These are phyloP conservation scores for Brasenia schreberi DNA, from an alignment of 164 flowering plant species.

Conservation along the genomic window DNA sequence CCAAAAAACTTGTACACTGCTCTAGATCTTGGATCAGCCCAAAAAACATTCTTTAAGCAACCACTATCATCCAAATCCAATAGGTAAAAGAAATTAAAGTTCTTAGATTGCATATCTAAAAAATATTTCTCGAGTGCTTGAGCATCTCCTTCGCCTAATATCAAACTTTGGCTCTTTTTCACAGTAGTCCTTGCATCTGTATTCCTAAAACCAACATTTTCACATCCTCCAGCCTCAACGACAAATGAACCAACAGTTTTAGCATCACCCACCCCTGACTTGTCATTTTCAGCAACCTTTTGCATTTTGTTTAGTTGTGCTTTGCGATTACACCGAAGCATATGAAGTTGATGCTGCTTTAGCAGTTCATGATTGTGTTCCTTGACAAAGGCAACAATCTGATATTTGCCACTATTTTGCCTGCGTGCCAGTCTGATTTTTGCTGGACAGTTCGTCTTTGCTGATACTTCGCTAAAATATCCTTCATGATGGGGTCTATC, in stretches of 20 bases:
- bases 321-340: slow-evolving; percentile 24
- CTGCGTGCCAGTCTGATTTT: slow-evolving; percentile 11
- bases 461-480: too few species aligned
- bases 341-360: slow-evolving; percentile 25
- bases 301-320: slow-evolving; percentile 21
- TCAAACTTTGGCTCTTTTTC: not conserved
- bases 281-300: not conserved
- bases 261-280: not conserved
- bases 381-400: slow-evolving; percentile 27
- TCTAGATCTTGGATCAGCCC: slow-evolving; percentile 10
- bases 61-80: slow-evolving; percentile 5
- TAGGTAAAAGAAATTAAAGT: slow-evolving; percentile 7
- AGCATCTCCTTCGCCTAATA: slow-evolving; percentile 3
- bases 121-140: slow-evolving; percentile 5
- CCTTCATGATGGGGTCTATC: too few species aligned
- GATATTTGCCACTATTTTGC: slow-evolving; percentile 23
- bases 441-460: slow-evolving; percentile 5
- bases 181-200: not conserved
- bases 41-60: slow-evolving; percentile 3
- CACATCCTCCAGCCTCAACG: not conserved
- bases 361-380: slow-evolving; percentile 38
- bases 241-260: not conserved
- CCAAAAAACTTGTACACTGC: slow-evolving; percentile 5
- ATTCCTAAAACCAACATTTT: slow-evolving; percentile 13
- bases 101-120: slow-evolving; percentile 5